phyloP scores from a whole-genome alignment of 2,329 filamentous ascomycete species.

The Periconia macrospinosa region DNA sequence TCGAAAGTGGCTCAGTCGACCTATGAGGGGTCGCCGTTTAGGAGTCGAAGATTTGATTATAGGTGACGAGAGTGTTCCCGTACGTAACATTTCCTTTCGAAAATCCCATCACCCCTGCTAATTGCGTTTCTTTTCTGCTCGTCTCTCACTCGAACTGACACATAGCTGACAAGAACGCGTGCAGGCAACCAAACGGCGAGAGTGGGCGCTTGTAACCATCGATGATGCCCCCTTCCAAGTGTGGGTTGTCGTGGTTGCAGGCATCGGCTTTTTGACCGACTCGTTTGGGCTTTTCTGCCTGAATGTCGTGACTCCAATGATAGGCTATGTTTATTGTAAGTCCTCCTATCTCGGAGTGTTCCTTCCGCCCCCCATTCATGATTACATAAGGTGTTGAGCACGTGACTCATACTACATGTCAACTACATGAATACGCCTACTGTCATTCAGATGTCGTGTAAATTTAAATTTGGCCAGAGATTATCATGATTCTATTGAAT shows the following conservation, averaged over 20 bases:
- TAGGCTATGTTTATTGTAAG: slow-evolving; percentile 45
- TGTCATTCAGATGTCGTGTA: too few species aligned
- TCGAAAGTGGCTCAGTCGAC: slow-evolving; percentile 33
- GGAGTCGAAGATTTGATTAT: slow-evolving; percentile 35
- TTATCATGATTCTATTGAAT: too few species aligned
- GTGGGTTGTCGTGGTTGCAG: slow-evolving; percentile 44
- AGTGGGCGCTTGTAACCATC: slow-evolving; percentile 38
- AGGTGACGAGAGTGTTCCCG: slow-evolving; percentile 35
- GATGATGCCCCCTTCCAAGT: slow-evolving; percentile 36
- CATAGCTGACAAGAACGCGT: not conserved
- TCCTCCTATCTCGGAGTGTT: slow-evolving; percentile 18
- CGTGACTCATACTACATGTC: too few species aligned
- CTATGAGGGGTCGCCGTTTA: slow-evolving; percentile 31
- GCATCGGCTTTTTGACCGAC: slow-evolving; percentile 45
- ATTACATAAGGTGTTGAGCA: not conserved
- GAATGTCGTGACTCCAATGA: slow-evolving; percentile 45
- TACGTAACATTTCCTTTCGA: slow-evolving; percentile 11
- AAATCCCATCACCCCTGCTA: not conserved
- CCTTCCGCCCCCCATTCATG: slow-evolving; percentile 27
- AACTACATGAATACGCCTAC: too few species aligned
- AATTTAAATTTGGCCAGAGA: too few species aligned
- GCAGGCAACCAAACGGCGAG: slow-evolving; percentile 29
- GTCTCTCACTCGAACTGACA: not conserved
- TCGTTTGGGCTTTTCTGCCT: slow-evolving; percentile 44
- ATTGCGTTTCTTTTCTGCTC: not conserved